phyloP scores from a whole-genome alignment of 2,329 filamentous ascomycete genomes.

The Grosmannia serpens region DNA sequence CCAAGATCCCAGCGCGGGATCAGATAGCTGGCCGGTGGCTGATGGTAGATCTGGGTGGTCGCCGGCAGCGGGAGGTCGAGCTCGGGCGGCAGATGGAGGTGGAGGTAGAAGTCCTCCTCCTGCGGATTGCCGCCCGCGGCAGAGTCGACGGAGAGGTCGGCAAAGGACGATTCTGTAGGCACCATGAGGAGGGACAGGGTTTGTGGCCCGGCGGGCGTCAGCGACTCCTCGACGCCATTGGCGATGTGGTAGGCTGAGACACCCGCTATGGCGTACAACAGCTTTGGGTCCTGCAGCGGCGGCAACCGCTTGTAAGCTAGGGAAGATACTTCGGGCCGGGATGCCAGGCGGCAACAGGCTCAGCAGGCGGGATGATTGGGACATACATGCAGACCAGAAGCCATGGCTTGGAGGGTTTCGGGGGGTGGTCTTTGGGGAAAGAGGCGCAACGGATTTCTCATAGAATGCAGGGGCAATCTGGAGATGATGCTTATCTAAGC shows the following conservation, averaged over 20 bases:
- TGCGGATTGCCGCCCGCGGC: constrained; percentile 17
- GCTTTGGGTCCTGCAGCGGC: constrained; percentile 43
- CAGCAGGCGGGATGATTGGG: not conserved
- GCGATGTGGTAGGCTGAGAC: constrained; percentile 87
- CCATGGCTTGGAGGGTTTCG: constrained; percentile 19
- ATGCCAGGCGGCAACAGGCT: not conserved
- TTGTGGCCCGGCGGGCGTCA: constrained; percentile 79
- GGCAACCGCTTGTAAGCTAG: not conserved
- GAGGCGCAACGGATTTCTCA: not conserved
- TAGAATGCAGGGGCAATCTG: not conserved
- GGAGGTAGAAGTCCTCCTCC: constrained; percentile 92
- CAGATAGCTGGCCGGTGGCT: constrained; percentile 83
- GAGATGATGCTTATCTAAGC: not conserved
- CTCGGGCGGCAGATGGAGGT: constrained; percentile 88
- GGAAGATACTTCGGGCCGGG: no score
- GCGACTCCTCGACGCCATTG: constrained; percentile 69
- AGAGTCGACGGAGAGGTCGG: constrained; percentile 41
- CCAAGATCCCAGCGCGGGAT: constrained; percentile 94
- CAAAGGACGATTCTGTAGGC: constrained; percentile 68
- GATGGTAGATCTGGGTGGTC: constrained; percentile 94
- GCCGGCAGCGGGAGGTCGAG: constrained; percentile 87
- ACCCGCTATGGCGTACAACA: constrained; percentile 64
- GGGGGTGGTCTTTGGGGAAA: not conserved
- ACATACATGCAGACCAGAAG: constrained; percentile 33
- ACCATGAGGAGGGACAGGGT: constrained; percentile 94